Percentiles rank a stretch among this genome's conserved stretches.
Conservation (phyloP, 306 rosid species). For the Canavalia ensiformis region DNA sequence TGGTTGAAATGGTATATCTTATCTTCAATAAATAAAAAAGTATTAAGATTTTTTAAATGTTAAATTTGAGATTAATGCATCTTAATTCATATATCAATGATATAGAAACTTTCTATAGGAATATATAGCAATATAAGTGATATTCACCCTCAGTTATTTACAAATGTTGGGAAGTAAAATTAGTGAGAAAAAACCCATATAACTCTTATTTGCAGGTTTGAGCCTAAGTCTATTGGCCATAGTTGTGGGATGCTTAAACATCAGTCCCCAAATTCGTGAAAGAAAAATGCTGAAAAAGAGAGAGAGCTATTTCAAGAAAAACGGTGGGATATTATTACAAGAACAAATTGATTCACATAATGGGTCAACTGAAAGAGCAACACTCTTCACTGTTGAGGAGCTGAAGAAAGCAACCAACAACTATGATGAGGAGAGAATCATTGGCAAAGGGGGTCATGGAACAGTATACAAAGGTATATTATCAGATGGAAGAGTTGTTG, state of each 20-base stretch:
- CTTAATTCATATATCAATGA: too few species aligned
- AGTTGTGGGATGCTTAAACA: slow-evolving; percentile 14
- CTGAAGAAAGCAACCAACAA: slow-evolving; percentile 49
- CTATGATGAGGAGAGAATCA: slow-evolving; percentile 38
- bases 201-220: slow-evolving; percentile 9
- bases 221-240: slow-evolving; percentile 5
- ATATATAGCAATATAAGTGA: too few species aligned
- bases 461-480: slow-evolving; percentile 32
- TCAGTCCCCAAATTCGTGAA: background rate
- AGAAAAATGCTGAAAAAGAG: slow-evolving; percentile 19
- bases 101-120: too few species aligned
- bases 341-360: background rate
- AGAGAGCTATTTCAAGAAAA: slow-evolving; percentile 1
- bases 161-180: slow-evolving; percentile 12
- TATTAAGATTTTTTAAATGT: too few species aligned
- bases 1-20: too few species aligned
- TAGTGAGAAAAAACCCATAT: background rate
- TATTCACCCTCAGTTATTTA: background rate
- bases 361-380: slow-evolving; percentile 29
- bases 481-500: slow-evolving; percentile 39
- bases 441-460: slow-evolving; percentile 49
- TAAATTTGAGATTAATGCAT: too few species aligned
- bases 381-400: slow-evolving; percentile 27
- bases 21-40: too few species aligned
- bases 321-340: slow-evolving; percentile 17